A percentile compares a stretch with the other conserved stretches of the same genome.
Evolutionary conservation across 164 flowering plant species (phyloP).

Genomic region (Nelumbo lutea): DNA sequence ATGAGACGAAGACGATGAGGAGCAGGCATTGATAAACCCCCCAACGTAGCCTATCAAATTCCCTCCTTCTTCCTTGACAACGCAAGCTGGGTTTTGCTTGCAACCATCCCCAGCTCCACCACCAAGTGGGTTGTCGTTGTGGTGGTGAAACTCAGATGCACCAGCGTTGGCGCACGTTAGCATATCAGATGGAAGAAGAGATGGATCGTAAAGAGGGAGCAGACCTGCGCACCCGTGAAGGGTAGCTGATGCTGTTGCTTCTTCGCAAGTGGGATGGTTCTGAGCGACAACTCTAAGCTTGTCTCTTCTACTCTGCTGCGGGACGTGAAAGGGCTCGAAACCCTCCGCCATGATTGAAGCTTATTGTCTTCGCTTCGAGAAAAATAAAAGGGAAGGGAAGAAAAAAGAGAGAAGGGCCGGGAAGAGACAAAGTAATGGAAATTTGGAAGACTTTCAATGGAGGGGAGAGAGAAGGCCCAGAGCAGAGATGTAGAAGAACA

Average conservation of each 20-base stretch:
- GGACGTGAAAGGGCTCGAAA: conserved; percentile 62
- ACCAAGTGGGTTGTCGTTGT: background rate
- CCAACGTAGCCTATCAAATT: conserved; percentile 38
- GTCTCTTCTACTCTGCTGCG: conserved; percentile 85
- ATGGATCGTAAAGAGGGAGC: conserved; percentile 44
- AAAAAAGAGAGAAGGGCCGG: background rate
- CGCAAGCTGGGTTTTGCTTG: conserved; percentile 4
- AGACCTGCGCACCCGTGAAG: conserved; percentile 22
- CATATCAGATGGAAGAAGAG: conserved; percentile 27
- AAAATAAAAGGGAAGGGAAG: background rate
- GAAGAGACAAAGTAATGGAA: background rate
- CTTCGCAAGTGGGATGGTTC: conserved; percentile 11
- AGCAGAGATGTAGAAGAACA: background rate
- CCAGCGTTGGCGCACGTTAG: conserved; percentile 13
- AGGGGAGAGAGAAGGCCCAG: background rate
- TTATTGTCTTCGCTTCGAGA: background rate
- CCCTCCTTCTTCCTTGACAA: conserved; percentile 28
- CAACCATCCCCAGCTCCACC: background rate
- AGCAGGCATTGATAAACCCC: conserved; percentile 9
- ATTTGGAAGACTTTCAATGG: background rate
- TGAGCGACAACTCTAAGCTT: conserved; percentile 50
- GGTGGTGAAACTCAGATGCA: conserved; percentile 11
- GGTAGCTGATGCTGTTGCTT: background rate
- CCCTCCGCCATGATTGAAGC: conserved; percentile 47
- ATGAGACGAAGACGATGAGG: conserved; percentile 31